Evolutionary conservation across 192 early-diverging fungal species (phyloP), one percentile per base, ranked within the genome.

Genomic region (Allomyces macrogynus): DNA sequence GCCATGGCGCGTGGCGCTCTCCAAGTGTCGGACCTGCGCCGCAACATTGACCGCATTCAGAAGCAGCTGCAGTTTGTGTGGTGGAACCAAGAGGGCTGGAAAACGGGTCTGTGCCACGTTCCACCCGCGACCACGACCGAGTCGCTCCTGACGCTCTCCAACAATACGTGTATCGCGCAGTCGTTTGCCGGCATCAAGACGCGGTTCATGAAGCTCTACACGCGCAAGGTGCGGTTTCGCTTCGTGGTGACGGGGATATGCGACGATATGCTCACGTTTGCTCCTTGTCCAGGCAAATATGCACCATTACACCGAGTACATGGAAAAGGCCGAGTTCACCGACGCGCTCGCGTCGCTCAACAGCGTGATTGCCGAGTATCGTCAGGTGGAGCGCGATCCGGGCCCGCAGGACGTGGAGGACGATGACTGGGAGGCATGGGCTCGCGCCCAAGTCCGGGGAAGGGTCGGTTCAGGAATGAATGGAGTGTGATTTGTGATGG

Each of bases 71-170:
- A 66, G 61, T 84, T 82, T 73, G 61, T 65, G 43, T 12, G n/a
- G 22, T 84, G 81, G 81, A 84, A 83, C 65, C 27, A 27, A 44
- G 76, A 81, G n/a, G 75, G 66, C 23, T 84, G 82, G 82, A 84
- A 84, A 64, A 81, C 77, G 5, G 80, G 82, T 3, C 65, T 83
- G 25, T 83, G 82, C 69, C 63, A 67, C 12, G 64, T 70, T 23
- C 73, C 82, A 16, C 73, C 81, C 11, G 23, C n/a, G 27, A 25
- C 7, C 23, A 32, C 75, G 75, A 63, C 75, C 4, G 70, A 70
- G 14, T 72, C 65, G 49, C 63, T 83, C 22, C 67, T 83, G 5
- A 23, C 73, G 0, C 66, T 83, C 20, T 67, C 81, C 20, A 83
- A 83, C 65, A 83, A 82, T 67, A 64, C 67, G 12, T 67, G 78